Evolutionary conservation across 2,329 filamentous ascomycete species (phyloP), one percentile per base, ranked within the genome.

Genomic region (Lachnellula hyalina): DNA sequence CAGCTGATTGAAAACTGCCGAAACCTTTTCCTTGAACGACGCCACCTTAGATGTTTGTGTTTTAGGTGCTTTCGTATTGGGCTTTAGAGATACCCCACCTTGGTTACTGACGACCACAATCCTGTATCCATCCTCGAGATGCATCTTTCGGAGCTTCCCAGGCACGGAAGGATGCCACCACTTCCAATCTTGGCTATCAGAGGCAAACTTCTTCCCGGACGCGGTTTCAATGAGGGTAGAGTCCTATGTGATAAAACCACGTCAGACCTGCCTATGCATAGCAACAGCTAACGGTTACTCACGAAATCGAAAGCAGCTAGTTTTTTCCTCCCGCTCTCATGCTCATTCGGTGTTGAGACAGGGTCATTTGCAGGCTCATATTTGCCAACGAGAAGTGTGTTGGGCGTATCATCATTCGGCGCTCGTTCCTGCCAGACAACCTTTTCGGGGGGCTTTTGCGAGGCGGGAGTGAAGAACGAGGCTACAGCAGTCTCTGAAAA

Each of bases 101-200:
- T 99, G 94, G 70, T 99, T 99, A 59, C 89, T 95, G 49, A 99
- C 73, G 47, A 97, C 82, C 17, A 90, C 81, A 12, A 97, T 73
- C 46, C 81, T 81, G 46, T 72, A 89, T 80, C 85, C 90, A 62
- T 94, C 81, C 11, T 82, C 75, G 6, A 72, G 60, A 65, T 90
- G 81, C 2, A 97, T 75, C 56, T 84, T 75, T 61, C 79, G 82
- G 17, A 99, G 70, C 51, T 75, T 82, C 0, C 71, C 72, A 1
- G 90, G 90, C 0, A 97, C 88, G 17, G 73, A 77, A 14, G 73
- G 64, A 69, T 95, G 76, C 90, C 91, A 97, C 94, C 94, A 99
- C 70, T 89, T 90, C 94, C 94, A 99, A 68, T 97, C 93, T 4
- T 77, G 75, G 0, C 85, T 81, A 61, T 84, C 82, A 50, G 80